Percentiles rank a stretch among this genome's conserved stretches.
Evolutionary conservation across 2,329 filamentous ascomycete species (phyloP).

Genomic region (Rhynchosporium secalis): DNA sequence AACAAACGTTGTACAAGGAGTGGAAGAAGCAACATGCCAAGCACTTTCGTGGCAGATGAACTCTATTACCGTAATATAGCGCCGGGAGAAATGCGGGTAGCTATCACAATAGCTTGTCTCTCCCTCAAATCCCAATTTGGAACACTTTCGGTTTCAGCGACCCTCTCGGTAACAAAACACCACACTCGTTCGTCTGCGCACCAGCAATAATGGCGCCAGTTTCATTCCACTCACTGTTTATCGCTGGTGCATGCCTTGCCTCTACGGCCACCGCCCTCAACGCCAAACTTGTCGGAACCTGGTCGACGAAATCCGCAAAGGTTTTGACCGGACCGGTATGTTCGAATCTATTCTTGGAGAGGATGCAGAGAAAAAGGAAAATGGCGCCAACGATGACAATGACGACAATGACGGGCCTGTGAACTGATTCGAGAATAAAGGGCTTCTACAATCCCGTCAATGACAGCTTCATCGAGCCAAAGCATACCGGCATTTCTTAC

Average conservation of each 20-base stretch:
- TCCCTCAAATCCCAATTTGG: background rate
- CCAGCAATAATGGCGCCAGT: slow-evolving; percentile 35
- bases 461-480: slow-evolving; percentile 66
- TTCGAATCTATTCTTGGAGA: slow-evolving; percentile 35
- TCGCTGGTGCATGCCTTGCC: slow-evolving; percentile 34
- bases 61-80: slow-evolving; percentile 13
- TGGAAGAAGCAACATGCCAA: slow-evolving; percentile 5
- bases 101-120: slow-evolving; percentile 2
- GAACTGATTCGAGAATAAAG: slow-evolving; percentile 43
- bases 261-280: slow-evolving; percentile 44
- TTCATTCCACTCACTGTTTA: slow-evolving; percentile 42
- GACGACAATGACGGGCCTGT: background rate
- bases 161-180: slow-evolving; percentile 9
- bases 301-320: slow-evolving; percentile 69
- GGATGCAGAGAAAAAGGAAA: slow-evolving; percentile 16
- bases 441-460: slow-evolving; percentile 68
- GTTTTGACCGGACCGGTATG: slow-evolving; percentile 69
- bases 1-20: background rate
- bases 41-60: background rate
- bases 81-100: slow-evolving; percentile 18
- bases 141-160: background rate
- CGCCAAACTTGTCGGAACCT: slow-evolving; percentile 64
- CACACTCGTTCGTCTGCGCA: slow-evolving; percentile 20
- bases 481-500: slow-evolving; percentile 68
- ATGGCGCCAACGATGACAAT: slow-evolving; percentile 19